Conservation (phyloP, 768 basidiomycete species). For the Xerocomellus chrysenteron region DNA sequence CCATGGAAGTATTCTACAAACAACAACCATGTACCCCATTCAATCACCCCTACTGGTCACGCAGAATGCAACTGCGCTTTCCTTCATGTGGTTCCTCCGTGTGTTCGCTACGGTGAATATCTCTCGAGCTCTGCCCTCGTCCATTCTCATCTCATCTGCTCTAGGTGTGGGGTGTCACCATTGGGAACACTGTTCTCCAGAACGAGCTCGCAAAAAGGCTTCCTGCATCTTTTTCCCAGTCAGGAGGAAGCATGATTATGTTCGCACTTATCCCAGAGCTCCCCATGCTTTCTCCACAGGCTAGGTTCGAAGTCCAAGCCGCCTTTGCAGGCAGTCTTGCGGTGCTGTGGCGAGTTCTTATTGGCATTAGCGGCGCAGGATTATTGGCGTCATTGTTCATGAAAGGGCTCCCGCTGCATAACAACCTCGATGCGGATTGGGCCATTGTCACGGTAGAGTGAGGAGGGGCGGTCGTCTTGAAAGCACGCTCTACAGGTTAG, state of each 20-base stretch:
- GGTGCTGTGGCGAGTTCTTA: slow-evolving; percentile 37
- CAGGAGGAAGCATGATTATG: slow-evolving; percentile 39
- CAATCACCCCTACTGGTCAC: neutral
- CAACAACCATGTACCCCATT: slow-evolving; percentile 37
- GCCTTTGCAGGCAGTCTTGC: slow-evolving; percentile 20
- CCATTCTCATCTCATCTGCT: neutral
- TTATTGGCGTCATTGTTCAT: slow-evolving; percentile 3
- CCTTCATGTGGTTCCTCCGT: slow-evolving; percentile 1
- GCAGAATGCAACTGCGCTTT: neutral
- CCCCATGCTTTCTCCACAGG: slow-evolving; percentile 30
- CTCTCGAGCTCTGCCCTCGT: neutral
- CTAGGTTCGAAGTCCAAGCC: slow-evolving; percentile 34
- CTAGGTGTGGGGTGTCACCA: neutral
- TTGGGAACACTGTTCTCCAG: neutral
- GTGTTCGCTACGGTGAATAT: slow-evolving; percentile 30
- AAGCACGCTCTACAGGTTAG: too few species aligned
- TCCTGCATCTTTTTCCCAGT: slow-evolving; percentile 36
- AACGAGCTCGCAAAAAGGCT: slow-evolving; percentile 26
- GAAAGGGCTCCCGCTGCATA: neutral
- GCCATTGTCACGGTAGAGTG: neutral
- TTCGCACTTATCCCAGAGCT: slow-evolving; percentile 48
- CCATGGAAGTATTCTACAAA: neutral
- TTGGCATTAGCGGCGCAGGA: slow-evolving; percentile 29
- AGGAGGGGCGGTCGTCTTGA: neutral
- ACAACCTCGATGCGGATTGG: neutral